Evolutionary conservation across 768 basidiomycete species (phyloP), one percentile per base, ranked within the genome.

Genomic region (Suillus tomentosus): DNA sequence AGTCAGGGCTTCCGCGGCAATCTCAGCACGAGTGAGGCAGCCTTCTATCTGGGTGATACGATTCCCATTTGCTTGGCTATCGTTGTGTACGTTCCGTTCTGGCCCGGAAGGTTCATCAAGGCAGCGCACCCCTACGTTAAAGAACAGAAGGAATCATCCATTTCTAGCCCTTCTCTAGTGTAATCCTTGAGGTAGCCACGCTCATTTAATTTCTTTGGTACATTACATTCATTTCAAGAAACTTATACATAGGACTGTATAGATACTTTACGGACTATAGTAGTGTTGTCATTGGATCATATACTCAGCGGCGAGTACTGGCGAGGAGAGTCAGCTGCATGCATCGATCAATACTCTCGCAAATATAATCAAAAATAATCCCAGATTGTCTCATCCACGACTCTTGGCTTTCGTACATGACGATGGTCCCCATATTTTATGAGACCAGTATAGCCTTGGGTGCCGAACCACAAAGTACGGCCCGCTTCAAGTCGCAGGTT

Each of bases 1-100:
- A 82, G 85, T 3, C 77, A 89, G 72, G 91, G 91, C n/a, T 90
- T 78, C 72, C 65, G 73, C n/a, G 88, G 88, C 2, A 76, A 78
- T 50, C 79, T 91, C 22, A 81, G 85, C 10, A 86, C 81, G 3
- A 82, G 81, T 6, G 89, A 91, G 72, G 73, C 71, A 3, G 85
- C 81, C 67, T 90, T 92, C 73, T 92, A 90, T 70, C 83, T 76
- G 2, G 78, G 91, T 43, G 87, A 93, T 71, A 84, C 88, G 0
- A 77, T 90, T 5, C 90, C 89, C 6, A 79, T 91, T 9, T 82
- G 87, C 64, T 70, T 91, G 43, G 87, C 88, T 27, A 82, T 87
- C 51, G 72, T 73, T 0, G 76, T 85, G 17, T 90, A 88, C 68
- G 76, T 83, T 17, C 68, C 79, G 11, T 86, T 88, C 72, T 92